Evolutionary conservation across 2,329 filamentous ascomycete species (phyloP), one percentile per base, ranked within the genome.

Genomic region (Alternaria dauci): DNA sequence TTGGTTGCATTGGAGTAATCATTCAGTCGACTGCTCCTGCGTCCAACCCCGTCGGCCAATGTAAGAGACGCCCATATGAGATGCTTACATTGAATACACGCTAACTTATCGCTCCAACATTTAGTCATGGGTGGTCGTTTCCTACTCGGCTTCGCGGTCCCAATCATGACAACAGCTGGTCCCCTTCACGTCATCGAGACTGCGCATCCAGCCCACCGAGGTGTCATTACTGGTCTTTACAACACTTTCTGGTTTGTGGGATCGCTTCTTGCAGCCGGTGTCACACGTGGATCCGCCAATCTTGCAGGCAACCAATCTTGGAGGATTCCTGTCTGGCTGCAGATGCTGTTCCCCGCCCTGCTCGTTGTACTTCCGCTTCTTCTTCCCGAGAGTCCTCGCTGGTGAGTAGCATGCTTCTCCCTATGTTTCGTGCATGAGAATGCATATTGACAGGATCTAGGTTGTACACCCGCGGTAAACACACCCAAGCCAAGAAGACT

Each of bases 141-240:
- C 74, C 69, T 88, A 28, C 81, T 88, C 5, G 86, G 87, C 59
- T 87, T 88, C 61, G 87, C 86, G 43, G 85, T 86, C 26, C 81
- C 83, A 2, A 85, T 89, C 59, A 82, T 84, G 14, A 81, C 83
- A 7, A 81, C 84, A 5, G 86, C 86, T 8, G 86, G 84, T 2
- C 87, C 87, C 2, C 82, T 86, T 30, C 88, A 88, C 67, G 84
- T 85, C 18, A 83, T 87, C 42, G 88, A 90, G 72, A 80, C 87
- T 26, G 81, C 85, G 4, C 87, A 89, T 66, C 87, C 87, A 1
- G 82, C 84, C 3, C 85, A 85, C 71, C 82, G 88, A 62, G 85
- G 85, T 38, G 68, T 79, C 12, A 75, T 81, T 59, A 81, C 80
- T 7, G 80, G 75, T 32, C 65, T 79, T 16, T 82, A 80, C 67